These are phyloP conservation scores for Penicillium sp. DNA, from an alignment of 2,329 filamentous ascomycete genomes.

Conservation along the genomic window DNA sequence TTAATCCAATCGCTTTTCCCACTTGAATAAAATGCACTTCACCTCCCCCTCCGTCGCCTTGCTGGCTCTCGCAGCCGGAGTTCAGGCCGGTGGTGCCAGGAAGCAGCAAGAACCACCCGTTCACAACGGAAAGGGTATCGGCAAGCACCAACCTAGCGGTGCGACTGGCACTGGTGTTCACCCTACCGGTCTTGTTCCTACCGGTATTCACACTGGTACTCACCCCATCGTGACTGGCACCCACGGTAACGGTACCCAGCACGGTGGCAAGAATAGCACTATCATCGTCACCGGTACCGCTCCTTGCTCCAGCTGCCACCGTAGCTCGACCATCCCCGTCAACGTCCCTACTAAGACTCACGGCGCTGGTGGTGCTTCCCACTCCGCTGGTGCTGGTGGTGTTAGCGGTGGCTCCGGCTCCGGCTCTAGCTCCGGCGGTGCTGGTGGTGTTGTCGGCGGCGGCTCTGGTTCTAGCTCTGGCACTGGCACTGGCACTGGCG, in stretches of 20 bases:
- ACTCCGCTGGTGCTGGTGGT: neutral
- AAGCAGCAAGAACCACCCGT: slow-evolving; percentile 17
- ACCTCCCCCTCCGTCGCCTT: slow-evolving; percentile 21
- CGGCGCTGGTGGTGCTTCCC: neutral
- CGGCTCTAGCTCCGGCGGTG: neutral
- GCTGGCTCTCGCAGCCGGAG: slow-evolving; percentile 19
- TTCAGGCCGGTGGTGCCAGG: slow-evolving; percentile 7
- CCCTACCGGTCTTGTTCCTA: neutral
- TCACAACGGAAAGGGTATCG: slow-evolving; percentile 6
- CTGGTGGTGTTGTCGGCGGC: neutral
- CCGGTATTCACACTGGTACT: slow-evolving; percentile 6
- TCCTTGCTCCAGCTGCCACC: slow-evolving; percentile 4
- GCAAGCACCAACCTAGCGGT: neutral
- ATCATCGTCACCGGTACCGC: slow-evolving; percentile 14
- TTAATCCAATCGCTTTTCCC: slow-evolving; percentile 18
- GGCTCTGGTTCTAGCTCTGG: slow-evolving; percentile 2
- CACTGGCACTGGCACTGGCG: neutral
- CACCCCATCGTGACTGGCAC: slow-evolving; percentile 20
- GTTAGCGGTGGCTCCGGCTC: neutral
- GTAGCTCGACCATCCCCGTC: slow-evolving; percentile 6
- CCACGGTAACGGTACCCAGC: slow-evolving; percentile 9
- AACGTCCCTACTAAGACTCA: neutral
- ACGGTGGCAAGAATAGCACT: slow-evolving; percentile 2
- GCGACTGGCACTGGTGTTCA: neutral
- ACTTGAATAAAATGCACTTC: slow-evolving; percentile 36